These are phyloP conservation scores for Mycosphaerella arachidis DNA, from an alignment of 2,329 filamentous ascomycete species.

Conservation along the genomic window DNA sequence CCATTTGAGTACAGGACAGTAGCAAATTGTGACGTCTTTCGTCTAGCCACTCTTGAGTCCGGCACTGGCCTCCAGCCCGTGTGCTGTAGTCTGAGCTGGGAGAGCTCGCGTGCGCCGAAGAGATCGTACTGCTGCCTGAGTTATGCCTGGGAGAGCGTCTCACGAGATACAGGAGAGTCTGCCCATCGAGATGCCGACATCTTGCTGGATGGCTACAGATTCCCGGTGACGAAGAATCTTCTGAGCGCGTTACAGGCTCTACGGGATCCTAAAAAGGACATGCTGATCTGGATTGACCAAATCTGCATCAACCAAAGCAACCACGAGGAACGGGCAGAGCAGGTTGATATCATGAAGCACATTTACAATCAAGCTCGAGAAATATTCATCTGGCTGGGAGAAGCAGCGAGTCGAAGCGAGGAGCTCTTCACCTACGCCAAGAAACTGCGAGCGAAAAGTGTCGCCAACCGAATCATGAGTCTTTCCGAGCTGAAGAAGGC, in stretches of 20 bases:
- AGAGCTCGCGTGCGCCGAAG: slow-evolving; percentile 21
- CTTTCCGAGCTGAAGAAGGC: slow-evolving; percentile 26
- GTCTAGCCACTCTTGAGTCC: slow-evolving; percentile 23
- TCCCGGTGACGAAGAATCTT: slow-evolving; percentile 30
- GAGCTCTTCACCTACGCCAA: slow-evolving; percentile 28
- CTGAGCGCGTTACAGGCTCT: slow-evolving; percentile 22
- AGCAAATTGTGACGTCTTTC: slow-evolving; percentile 28
- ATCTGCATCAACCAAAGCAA: slow-evolving; percentile 35
- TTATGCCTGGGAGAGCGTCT: slow-evolving; percentile 28
- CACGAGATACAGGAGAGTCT: slow-evolving; percentile 19
- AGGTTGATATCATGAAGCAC: slow-evolving; percentile 35
- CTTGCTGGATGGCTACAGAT: slow-evolving; percentile 27
- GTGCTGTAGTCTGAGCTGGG: slow-evolving; percentile 22
- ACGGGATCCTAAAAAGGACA: slow-evolving; percentile 24
- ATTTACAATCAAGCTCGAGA: slow-evolving; percentile 31
- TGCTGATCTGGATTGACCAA: slow-evolving; percentile 31
- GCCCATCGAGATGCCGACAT: slow-evolving; percentile 23
- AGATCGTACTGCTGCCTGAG: slow-evolving; percentile 25
- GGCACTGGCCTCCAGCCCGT: slow-evolving; percentile 20
- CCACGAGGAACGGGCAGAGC: slow-evolving; percentile 28
- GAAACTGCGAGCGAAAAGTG: slow-evolving; percentile 21
- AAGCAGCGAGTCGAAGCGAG: slow-evolving; percentile 24
- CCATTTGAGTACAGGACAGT: slow-evolving; percentile 23
- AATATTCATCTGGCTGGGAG: slow-evolving; percentile 29
- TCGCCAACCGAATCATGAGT: slow-evolving; percentile 19